Percentiles rank a stretch among this genome's conserved stretches.
Evolutionary conservation across 495 filamentous ascomycete species (phyloP).

Genomic region (Cercophora newfieldiana): DNA sequence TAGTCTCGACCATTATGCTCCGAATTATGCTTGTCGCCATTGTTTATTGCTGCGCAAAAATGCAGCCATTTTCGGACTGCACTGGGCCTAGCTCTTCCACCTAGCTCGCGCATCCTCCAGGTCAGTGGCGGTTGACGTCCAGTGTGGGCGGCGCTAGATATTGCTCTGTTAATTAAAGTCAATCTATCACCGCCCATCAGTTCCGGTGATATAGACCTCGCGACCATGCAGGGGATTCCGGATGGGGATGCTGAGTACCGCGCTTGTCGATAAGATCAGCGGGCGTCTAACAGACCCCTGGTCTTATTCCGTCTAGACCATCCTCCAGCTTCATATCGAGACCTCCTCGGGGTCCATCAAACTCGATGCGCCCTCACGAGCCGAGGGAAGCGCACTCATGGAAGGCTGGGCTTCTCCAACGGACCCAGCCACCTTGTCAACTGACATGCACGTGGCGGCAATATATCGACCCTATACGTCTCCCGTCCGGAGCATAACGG

Average conservation of each 20-base stretch:
- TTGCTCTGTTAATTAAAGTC: conserved; percentile 30
- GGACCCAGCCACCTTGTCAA: conserved; percentile 13
- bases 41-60: conserved; percentile 24
- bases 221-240: conserved; percentile 6
- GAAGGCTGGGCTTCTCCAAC: conserved; percentile 9
- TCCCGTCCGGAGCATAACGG: conserved; percentile 28
- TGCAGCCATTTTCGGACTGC: conserved; percentile 10
- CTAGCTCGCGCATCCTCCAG: conserved; percentile 2
- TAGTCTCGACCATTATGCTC: conserved; percentile 16
- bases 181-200: conserved; percentile 31
- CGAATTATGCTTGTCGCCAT: conserved; percentile 10
- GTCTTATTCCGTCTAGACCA: conserved; percentile 4
- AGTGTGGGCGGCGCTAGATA: conserved; percentile 24
- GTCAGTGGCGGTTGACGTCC: conserved; percentile 13
- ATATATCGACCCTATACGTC: conserved; percentile 24
- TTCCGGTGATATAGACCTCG: conserved; percentile 29
- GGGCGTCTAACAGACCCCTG: conserved; percentile 21
- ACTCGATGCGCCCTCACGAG: conserved; percentile 15
- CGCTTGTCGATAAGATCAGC: conserved; percentile 20
- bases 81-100: conserved; percentile 3
- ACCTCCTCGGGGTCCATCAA: conserved; percentile 17
- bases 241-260: conserved; percentile 7
- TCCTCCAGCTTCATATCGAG: conserved; percentile 4
- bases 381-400: conserved; percentile 15
- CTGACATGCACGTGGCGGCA: conserved; percentile 32